Conservation (phyloP, 2,329 filamentous ascomycete genomes). For the Xylaria sp. region DNA sequence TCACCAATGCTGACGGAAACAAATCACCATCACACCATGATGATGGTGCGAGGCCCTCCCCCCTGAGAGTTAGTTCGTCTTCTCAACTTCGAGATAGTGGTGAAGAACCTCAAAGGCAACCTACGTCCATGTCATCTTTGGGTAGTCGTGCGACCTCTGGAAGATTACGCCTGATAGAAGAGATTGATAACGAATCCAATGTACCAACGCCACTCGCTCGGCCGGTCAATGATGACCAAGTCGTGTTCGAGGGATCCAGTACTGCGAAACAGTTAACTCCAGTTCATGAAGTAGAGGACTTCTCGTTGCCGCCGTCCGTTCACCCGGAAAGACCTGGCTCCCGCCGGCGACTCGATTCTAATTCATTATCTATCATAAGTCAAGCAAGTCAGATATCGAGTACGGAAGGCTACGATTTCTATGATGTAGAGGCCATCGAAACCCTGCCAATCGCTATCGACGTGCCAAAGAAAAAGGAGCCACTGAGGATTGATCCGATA, state of each 20-base stretch:
- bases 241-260: conserved; percentile 45
- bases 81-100: conserved; percentile 36
- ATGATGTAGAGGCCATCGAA: conserved; percentile 63
- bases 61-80: conserved; percentile 36
- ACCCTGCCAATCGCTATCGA: conserved; percentile 62
- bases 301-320: conserved; percentile 61
- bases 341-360: conserved; percentile 61
- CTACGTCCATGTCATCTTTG: conserved; percentile 49
- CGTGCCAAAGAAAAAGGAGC: conserved; percentile 58
- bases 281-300: conserved; percentile 61
- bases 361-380: conserved; percentile 62
- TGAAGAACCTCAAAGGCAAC: conserved; percentile 44
- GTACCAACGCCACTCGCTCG: conserved; percentile 68
- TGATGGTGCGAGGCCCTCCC: conserved; percentile 31
- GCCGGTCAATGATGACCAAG: conserved; percentile 56
- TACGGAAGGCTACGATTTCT: conserved; percentile 73
- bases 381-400: conserved; percentile 62
- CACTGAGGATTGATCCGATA: conserved; percentile 51
- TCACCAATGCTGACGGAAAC: conserved; percentile 48
- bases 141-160: conserved; percentile 48
- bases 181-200: conserved; percentile 71
- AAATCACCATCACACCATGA: conserved; percentile 28
- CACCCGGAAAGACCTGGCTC: conserved; percentile 52
- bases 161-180: conserved; percentile 63
- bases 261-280: conserved; percentile 57